These are phyloP conservation scores for Blastocystis sp. DNA, from an alignment of 352 stramenopile species.

Conservation along the genomic window DNA sequence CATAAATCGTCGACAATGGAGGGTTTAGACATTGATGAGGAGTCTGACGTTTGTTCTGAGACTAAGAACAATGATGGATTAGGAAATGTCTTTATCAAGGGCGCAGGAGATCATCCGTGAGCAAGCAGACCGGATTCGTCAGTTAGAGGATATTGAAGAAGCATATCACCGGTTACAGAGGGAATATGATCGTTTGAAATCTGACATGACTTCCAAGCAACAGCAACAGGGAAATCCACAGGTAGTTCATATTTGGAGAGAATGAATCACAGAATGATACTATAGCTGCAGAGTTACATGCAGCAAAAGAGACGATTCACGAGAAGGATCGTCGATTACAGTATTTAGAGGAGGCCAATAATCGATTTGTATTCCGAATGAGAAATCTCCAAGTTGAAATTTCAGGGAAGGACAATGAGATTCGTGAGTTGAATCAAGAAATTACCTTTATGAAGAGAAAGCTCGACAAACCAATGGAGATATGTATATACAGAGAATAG, in stretches of 20 bases:
- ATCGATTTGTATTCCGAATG: slow-evolving; percentile 59
- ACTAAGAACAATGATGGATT: neutral
- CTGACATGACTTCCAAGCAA: neutral
- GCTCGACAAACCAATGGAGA: slow-evolving; percentile 38
- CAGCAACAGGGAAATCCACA: neutral
- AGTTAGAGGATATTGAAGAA: neutral
- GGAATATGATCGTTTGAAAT: slow-evolving; percentile 12
- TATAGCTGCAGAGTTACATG: slow-evolving; percentile 2
- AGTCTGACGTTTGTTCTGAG: neutral
- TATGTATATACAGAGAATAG: neutral
- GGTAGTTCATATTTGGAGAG: neutral
- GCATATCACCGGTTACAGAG: neutral
- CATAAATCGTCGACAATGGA: slow-evolving; percentile 38
- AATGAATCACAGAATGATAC: neutral
- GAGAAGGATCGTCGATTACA: slow-evolving; percentile 53
- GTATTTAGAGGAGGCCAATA: slow-evolving; percentile 51
- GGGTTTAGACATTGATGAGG: slow-evolving; percentile 54
- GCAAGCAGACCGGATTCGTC: neutral
- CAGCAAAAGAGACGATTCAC: slow-evolving; percentile 9
- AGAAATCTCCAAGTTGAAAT: slow-evolving; percentile 55
- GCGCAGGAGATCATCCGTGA: neutral
- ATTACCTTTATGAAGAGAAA: slow-evolving; percentile 63
- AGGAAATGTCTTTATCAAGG: slow-evolving; percentile 42
- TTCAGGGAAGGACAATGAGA: slow-evolving; percentile 44
- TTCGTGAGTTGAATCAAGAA: slow-evolving; percentile 49